Base-by-base conservation (phyloP, 2,329 filamentous ascomycete genomes). In the Lomentospora prolificans region DNA sequence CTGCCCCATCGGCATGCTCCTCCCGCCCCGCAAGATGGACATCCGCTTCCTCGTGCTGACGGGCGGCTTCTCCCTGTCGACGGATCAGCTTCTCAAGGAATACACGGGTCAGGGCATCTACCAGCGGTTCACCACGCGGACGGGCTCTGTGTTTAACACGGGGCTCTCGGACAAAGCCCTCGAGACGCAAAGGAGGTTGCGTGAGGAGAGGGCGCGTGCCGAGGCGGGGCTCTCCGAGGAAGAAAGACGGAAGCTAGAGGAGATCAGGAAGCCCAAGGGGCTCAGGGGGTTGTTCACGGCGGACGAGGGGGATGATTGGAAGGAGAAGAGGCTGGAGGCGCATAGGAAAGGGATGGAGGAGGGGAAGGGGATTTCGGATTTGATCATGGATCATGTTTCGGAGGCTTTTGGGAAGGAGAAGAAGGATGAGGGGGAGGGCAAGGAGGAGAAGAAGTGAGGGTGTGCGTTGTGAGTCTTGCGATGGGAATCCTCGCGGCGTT, bases 221-320 rank as follows among this genome's bases (percentile, higher is more conserved):
- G 67, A 71, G 61, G 67, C 67, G 7, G 64, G 65, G 39, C 60
- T 65, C 57, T 56, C 61, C 22, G 63, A 64, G 24, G 64, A 66
- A 33, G 63, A 69, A 57, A 65, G 70, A 62, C 65, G 64, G 55
- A 27, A 48, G 58, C 58, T 62, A 59, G 60, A 59, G 50, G 60
- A 62, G 59, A 58, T 61, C 57, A 63, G 65, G 24, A 58, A 65
- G 28, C 60, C 64, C 9, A 61, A 67, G 56, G 52, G 67, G 51
- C 64, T 80, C 55, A 69, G 75, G 59, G 72, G 72, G 60, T 65
- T 83, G 14, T 84, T 81, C 81, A 78, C 81, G 75, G 81, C 81
- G 31, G 73, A 72, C 36, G 79, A 82, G 64, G 66, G 67, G n/a
- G 72, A 75, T 48, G 72, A 77, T 60, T 82, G 80, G 80, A 71